Evolutionary conservation across 2,329 filamentous ascomycete genomes (phyloP).

Genomic region (Fusarium irregulare): DNA sequence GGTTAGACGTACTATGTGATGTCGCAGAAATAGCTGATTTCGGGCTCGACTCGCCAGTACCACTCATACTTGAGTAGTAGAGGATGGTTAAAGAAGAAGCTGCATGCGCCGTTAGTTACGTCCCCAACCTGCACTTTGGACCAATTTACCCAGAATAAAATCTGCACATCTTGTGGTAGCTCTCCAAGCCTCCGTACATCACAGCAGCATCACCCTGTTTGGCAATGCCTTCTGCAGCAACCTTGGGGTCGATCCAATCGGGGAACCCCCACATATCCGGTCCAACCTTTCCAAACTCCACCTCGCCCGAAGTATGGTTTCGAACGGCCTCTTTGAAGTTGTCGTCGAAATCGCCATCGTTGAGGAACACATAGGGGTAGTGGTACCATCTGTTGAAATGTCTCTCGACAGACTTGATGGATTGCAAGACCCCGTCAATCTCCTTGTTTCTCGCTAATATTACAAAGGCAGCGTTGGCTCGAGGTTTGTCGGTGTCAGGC

Average conservation of each 20-base stretch:
- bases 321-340: slow-evolving; percentile 88
- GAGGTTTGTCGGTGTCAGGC: slow-evolving; percentile 79
- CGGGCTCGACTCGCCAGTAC: slow-evolving; percentile 99
- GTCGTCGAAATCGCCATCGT: slow-evolving; percentile 96
- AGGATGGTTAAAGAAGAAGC: slow-evolving; percentile 97
- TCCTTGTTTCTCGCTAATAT: slow-evolving; percentile 97
- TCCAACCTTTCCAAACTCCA: slow-evolving; percentile 95
- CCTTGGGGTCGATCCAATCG: slow-evolving; percentile 93
- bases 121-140: not conserved
- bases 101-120: slow-evolving; percentile 47
- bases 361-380: slow-evolving; percentile 98
- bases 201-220: slow-evolving; percentile 97
- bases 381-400: slow-evolving; percentile 99
- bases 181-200: slow-evolving; percentile 99
- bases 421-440: slow-evolving; percentile 93
- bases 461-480: slow-evolving; percentile 95
- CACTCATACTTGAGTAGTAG: slow-evolving; percentile 96
- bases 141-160: slow-evolving; percentile 92
- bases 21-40: slow-evolving; percentile 99
- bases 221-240: slow-evolving; percentile 93
- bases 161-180: slow-evolving; percentile 98
- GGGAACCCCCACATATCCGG: slow-evolving; percentile 95
- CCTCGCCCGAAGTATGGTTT: slow-evolving; percentile 87
- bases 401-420: slow-evolving; percentile 95
- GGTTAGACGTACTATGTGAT: slow-evolving; percentile 83